Conservation (phyloP, 192 early-diverging fungal species). For the Pilaira anomala region DNA sequence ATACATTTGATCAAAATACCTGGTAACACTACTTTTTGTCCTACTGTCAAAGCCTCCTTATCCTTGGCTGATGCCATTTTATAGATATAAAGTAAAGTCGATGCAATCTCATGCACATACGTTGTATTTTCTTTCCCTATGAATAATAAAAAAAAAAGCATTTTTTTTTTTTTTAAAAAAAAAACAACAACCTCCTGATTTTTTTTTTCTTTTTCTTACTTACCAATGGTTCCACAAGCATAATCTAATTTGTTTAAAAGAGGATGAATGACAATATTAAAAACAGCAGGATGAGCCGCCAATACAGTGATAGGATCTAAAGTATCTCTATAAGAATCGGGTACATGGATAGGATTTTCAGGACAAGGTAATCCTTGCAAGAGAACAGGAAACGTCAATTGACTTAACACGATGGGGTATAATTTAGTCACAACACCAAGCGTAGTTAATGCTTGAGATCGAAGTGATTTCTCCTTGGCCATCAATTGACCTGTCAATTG, state of each 20-base stretch:
- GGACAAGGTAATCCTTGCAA: background rate
- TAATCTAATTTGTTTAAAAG: constrained; percentile 15
- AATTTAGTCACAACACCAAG: constrained; percentile 12
- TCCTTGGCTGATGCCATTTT: background rate
- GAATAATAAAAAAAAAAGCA: too few relatives aligned
- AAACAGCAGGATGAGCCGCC: background rate
- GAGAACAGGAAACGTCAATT: constrained; percentile 14
- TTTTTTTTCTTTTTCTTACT: background rate
- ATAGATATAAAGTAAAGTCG: constrained; percentile 10
- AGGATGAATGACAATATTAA: constrained; percentile 6
- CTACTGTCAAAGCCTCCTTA: background rate
- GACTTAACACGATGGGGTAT: background rate
- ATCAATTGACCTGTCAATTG: constrained; percentile 2
- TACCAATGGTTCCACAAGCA: background rate
- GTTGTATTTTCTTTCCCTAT: background rate
- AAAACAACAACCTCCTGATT: too few relatives aligned
- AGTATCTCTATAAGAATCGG: background rate
- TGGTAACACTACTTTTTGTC: constrained; percentile 8
- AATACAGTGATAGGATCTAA: constrained; percentile 4
- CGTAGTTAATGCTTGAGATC: constrained; percentile 9
- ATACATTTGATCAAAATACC: constrained; percentile 4
- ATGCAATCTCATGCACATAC: background rate
- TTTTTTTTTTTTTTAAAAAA: background rate
- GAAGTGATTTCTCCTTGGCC: background rate
- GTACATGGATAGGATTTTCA: background rate